These are phyloP conservation scores for Phytophthora agathidicida DNA, from an alignment of 352 stramenopile genomes.

Conservation along the genomic window DNA sequence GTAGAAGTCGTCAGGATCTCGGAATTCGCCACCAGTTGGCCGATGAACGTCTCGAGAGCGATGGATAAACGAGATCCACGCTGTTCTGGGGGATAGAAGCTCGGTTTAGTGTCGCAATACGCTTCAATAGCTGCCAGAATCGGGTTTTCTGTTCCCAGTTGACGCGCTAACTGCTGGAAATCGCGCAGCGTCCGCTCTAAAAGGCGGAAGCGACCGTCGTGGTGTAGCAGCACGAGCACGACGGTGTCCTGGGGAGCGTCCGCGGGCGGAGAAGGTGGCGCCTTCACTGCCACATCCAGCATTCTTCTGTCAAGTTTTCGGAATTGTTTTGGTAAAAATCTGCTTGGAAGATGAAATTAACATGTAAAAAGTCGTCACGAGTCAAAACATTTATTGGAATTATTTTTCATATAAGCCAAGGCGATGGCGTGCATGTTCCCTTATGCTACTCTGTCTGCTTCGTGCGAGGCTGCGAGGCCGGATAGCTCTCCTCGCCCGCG, in stretches of 20 bases:
- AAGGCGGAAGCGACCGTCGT: constrained; percentile 21
- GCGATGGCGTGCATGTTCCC: too few species aligned
- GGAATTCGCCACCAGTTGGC: constrained; percentile 10
- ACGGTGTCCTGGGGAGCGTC: constrained; percentile 6
- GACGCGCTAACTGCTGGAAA: constrained; percentile 36
- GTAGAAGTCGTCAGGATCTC: constrained; percentile 26
- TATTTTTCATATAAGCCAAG: too few species aligned
- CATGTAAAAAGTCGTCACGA: too few species aligned
- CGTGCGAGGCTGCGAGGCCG: not conserved
- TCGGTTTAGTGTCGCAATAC: constrained; percentile 16
- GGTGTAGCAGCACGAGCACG: constrained; percentile 30
- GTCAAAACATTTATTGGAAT: too few species aligned
- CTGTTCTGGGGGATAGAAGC: constrained; percentile 23
- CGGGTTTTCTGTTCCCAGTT: not conserved
- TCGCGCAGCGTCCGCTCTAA: constrained; percentile 33
- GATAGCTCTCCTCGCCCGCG: not conserved
- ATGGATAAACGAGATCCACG: constrained; percentile 25
- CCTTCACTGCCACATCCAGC: constrained; percentile 29
- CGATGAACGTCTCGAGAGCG: constrained; percentile 32
- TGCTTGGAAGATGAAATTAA: too few species aligned
- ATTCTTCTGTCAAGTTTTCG: too few species aligned
- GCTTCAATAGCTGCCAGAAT: constrained; percentile 19
- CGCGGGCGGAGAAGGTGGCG: constrained; percentile 6
- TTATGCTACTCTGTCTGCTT: too few species aligned
- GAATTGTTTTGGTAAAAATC: too few species aligned